These are phyloP conservation scores for Metschnikowia sp. DNA, from an alignment of 805 yeast genomes.

Conservation along the genomic window DNA sequence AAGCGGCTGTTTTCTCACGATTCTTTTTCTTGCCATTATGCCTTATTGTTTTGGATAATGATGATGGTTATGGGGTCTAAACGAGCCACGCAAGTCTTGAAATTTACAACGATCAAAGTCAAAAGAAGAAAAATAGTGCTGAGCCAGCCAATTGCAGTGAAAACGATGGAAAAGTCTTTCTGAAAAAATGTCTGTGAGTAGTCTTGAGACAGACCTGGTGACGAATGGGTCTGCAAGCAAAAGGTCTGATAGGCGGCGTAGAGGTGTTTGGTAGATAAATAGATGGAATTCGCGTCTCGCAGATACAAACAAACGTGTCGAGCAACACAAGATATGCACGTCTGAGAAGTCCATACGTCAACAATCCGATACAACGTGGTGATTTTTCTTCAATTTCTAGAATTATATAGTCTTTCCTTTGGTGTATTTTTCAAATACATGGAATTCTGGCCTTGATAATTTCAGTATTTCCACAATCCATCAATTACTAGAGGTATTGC, in stretches of 20 bases:
- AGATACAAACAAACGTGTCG: not conserved
- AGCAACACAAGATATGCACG: not conserved
- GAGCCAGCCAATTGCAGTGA: too few relatives aligned
- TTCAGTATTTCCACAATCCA: too few relatives aligned
- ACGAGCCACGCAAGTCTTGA: too few relatives aligned
- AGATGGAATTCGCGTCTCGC: not conserved
- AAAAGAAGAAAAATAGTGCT: too few relatives aligned
- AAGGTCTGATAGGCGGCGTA: not conserved
- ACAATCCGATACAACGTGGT: not conserved
- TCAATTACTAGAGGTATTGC: not conserved
- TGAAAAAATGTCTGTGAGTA: too few relatives aligned
- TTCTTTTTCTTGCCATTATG: conserved; percentile 14
- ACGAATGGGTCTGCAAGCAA: not conserved
- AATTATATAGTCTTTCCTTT: not conserved
- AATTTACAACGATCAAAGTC: too few relatives aligned
- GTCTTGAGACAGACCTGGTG: too few relatives aligned
- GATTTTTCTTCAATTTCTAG: not conserved
- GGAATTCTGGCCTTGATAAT: too few relatives aligned
- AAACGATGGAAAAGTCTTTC: too few relatives aligned
- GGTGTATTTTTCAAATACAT: not conserved
- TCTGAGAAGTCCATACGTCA: not conserved
- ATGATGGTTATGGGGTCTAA: too few relatives aligned
- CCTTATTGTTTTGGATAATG: too few relatives aligned
- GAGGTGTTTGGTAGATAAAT: not conserved
- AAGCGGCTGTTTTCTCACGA: conserved; percentile 29